Evolutionary conservation across 1,284 basidiomycete genomes (phyloP), one percentile per base, ranked within the genome.

Genomic region (Sutorius eximius): DNA sequence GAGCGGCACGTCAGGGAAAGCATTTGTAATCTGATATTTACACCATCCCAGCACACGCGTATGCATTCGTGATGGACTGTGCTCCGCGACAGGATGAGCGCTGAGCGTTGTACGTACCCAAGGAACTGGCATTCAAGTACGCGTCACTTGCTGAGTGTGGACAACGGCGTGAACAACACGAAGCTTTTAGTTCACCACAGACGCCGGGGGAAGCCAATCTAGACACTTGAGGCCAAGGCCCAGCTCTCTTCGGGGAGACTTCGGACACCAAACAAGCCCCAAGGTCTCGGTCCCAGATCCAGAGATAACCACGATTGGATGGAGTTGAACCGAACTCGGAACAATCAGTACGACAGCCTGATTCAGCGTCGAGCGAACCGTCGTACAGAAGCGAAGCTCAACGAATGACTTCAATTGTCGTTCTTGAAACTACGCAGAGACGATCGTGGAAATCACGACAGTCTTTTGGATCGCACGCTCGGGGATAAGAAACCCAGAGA

Each of bases 1-100:
- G 38, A 49, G 13, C 2, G n/a, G 40, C 74, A 64, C 55, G 63
- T 16, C 8, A 7, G 51, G n/a, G 24, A 9, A 20, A 11, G 18
- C 4, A n/a, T 20, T 24, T 46, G 22, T 20, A 9, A 15, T 34
- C n/a, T n/a, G 34, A 22, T 53, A 33, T 27, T 13, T 36, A 27
- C 34, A 34, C 9, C 22, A 12, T 53, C 20, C 34, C 27, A 22
- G 18, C 27, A 11, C 20, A 42, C 18, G 29, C 18, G 18, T 18
- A 41, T 24, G 18, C 5, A 24, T 18, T 24, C 16, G 18, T n/a
- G 50, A 22, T 33, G 15, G 13, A 27, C 29, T 12, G 12, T 50
- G n/a, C 34, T 34, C 22, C 20, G 10, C 10, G 27, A 45, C 9
- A n/a, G n/a, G n/a, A n/a, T n/a, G 22, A 5, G 22, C 22, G 22